Base-by-base conservation (phyloP, 2,329 filamentous ascomycete genomes). In the Aspergillus sp. region DNA sequence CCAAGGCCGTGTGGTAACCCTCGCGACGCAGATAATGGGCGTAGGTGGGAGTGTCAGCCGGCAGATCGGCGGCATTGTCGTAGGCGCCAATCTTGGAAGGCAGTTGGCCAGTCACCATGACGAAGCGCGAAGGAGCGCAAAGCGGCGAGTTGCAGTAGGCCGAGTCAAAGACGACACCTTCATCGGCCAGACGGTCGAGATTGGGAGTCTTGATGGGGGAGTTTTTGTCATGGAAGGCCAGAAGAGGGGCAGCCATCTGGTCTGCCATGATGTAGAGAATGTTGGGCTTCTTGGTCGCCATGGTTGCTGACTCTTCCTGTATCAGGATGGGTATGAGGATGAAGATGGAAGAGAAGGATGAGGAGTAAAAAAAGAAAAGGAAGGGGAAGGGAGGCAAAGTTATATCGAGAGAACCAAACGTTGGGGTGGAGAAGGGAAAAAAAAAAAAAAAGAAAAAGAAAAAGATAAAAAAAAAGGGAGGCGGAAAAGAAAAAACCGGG, bases 221-320 rank as follows among this genome's bases (percentile, higher is more conserved):
- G 41, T 85, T 76, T 37, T 83, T 79, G 67, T 96, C 90, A 74
- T 96, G 90, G 74, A 95, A 91, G 73, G 90, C 91, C 55, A 96
- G 81, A 56, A 90, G 79, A 12, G 90, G 90, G 27, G 90, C 90
- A 12, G 90, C 87, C 66, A 96, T 82, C 73, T 96, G 90, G 70
- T 96, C 90, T 43, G 90, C 90, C 90, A 96, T 95, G 72, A 96
- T 94, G 75, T 93, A 95, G 37, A 90, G 76, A 54, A 91, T 87
- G 68, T 90, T 90, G 48, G 86, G 86, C 63, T 77, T 77, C 54
- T 73, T 73, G 46, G 62, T 48, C 39, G 62, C 59, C 64, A 67
- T 68, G 55, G 33, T 19, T 19, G 19, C 19, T 19, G 10, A 35
- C 39, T 31, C 29, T 31, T 27, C 37, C 19, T 37, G 31, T 38